phyloP scores from a whole-genome alignment of 176 grass and related monocot genomes.

The Paspalum vaginatum region DNA sequence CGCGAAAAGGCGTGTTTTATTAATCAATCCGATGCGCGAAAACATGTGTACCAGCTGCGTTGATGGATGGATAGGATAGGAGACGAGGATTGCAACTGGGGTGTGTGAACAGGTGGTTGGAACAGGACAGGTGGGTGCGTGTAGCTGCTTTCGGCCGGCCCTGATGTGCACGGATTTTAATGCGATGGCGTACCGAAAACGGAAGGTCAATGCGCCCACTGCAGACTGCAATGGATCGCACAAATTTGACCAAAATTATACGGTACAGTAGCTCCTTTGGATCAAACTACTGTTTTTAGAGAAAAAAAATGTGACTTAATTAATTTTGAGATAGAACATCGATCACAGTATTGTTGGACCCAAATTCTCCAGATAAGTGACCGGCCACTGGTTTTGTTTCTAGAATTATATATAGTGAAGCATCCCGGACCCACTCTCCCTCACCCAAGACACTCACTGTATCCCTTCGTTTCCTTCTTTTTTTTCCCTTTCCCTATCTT shows the following conservation, averaged over 20 bases:
- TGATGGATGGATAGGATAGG: background rate
- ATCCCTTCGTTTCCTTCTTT: too few species aligned
- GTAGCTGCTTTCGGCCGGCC: background rate
- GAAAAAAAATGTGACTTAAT: background rate
- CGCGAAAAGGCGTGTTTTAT: background rate
- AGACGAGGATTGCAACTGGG: background rate
- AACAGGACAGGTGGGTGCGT: background rate
- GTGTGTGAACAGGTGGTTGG: background rate
- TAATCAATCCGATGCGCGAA: background rate
- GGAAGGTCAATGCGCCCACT: background rate
- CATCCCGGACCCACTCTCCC: too few species aligned
- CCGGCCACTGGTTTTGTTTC: too few species aligned
- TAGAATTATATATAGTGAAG: too few species aligned
- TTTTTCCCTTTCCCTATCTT: too few species aligned
- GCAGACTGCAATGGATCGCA: background rate
- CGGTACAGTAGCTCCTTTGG: background rate
- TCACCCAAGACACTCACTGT: too few species aligned
- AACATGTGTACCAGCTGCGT: background rate
- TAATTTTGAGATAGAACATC: too few species aligned
- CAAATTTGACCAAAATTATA: slow-evolving; percentile 9
- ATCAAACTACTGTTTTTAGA: background rate
- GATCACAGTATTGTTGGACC: too few species aligned
- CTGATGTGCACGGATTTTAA: background rate
- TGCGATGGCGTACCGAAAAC: slow-evolving; percentile 4
- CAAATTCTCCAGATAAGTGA: too few species aligned